Evolutionary conservation across 2,329 filamentous ascomycete species (phyloP), one percentile per base, ranked within the genome.

Genomic region (Aspergillus floridensis): DNA sequence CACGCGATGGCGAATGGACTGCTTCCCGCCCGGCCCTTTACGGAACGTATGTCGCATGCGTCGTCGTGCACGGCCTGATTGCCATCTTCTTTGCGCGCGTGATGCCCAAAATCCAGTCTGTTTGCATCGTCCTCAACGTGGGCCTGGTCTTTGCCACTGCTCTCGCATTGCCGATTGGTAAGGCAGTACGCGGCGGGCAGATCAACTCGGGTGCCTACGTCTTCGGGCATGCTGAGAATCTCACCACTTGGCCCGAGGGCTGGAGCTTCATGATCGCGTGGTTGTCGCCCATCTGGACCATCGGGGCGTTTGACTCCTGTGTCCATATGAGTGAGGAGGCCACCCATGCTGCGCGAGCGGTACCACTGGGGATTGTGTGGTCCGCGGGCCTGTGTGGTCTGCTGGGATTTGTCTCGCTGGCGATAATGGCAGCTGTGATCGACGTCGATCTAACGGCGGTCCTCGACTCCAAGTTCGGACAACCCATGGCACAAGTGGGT

Each of bases 291-390:
- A 86, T 88, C 58, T 88, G 85, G 85, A 84, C 84, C 0, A 76
- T 74, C 52, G 75, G 74, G 0, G 79, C 76, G 0, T 86, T 86
- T 63, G 84, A 86, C 65, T 80, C 78, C 2, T 85, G 82, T 57
- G 82, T 83, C 3, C 82, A 86, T 65, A 85, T 87, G 77, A 81
- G 79, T 48, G 85, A 87, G 68, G 84, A 87, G 68, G 84, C 84
- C 0, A 75, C 80, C 38, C 85, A 87, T 70, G 85, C 85, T 2
- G 80, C 82, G 4, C 82, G 79, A 56, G 83, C 84, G 2, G 84
- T 86, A 0, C 85, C 85, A 0, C 78, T 84, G 50, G 84, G 84
- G 2, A 86, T 87, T 58, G 68, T 87, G 12, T 84, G 83, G 70
- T 82, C 82, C 3, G 81, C 82, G 55, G 83, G 62, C 19, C 51